Base-by-base conservation (phyloP, 257 asterid species). In the Linaria vulgaris region DNA sequence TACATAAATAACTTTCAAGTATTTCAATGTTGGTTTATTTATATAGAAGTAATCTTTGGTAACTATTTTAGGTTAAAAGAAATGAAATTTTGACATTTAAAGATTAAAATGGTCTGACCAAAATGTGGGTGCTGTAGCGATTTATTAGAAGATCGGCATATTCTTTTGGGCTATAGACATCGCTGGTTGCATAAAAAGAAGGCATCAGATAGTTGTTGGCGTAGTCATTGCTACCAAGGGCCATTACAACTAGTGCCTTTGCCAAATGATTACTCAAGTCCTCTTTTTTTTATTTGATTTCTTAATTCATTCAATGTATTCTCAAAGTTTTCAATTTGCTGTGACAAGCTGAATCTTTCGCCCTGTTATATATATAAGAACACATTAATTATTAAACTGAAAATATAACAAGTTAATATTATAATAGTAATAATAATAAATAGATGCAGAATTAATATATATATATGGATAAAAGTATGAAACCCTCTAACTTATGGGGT, bases 181-280 rank as follows among this genome's bases (percentile, higher is more conserved):
- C 73, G 72, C 94, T 81, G 41, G 80, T 69, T 45, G 80, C 12
- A 31, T 84, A 87, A 64, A 80, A 75, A 9, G 76, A 57, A 61
- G 95, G 85, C 56, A 69, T 85, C 17, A 87, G 67, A 56, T 87
- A 87, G 56, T 84, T 87, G 59, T 87, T 87, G 49, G 82, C 63
- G 73, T 87, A 87, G 76, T 87, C 95, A 47, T 87, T 87, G 74
- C 89, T 87, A 19, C 95, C 95, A 20, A 80, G 76, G 5, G 74
- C 14, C 79, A 81, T 73, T 25, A 85, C 47, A 34, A 67, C 90
- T 15, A 85, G 52, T 43, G 95, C 81, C 56, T 77, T 82, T 0
- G 76, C 72, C 72, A 87, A 48, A 67, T 78, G 78, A 22, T n/a
- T 63, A 6, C 30, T 72, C 70, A 82, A 7, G 3, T 81, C 85